Evolutionary conservation across 1,139 yeast species (phyloP).

Genomic region (Hansenula lynferdii): DNA sequence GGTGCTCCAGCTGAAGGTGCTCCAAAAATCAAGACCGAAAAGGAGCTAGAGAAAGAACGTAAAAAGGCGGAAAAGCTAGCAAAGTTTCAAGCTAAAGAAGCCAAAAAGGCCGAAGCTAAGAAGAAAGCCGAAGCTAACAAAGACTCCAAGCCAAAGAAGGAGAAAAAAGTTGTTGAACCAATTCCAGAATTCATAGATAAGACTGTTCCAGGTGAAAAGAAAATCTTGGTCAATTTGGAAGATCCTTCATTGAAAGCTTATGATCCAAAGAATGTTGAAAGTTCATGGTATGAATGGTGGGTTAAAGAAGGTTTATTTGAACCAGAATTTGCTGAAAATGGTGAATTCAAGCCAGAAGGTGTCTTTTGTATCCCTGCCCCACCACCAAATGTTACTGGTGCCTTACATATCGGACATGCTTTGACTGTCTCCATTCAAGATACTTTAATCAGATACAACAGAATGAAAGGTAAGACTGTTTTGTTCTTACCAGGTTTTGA

Average conservation of each 20-base stretch:
- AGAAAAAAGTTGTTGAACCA: constrained; percentile 69
- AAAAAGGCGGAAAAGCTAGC: constrained; percentile 97
- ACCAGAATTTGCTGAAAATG: constrained; percentile 78
- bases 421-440: constrained; percentile 95
- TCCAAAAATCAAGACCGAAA: constrained; percentile 50
- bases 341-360: constrained; percentile 77
- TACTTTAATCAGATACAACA: constrained; percentile 83
- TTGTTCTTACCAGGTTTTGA: constrained; percentile 95
- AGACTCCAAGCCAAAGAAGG: constrained; percentile 58
- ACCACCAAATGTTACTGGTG: constrained; percentile 99
- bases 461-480: constrained; percentile 97
- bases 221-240: constrained; percentile 74
- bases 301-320: constrained; percentile 78
- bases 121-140: constrained; percentile 29
- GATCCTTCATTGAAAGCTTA: constrained; percentile 94
- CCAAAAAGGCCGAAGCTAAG: constrained; percentile 53
- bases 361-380: constrained; percentile 92
- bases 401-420: constrained; percentile 98
- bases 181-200: constrained; percentile 78
- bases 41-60: constrained; percentile 85
- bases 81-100: constrained; percentile 90
- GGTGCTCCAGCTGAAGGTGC: constrained; percentile 6
- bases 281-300: constrained; percentile 99
- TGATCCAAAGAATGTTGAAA: constrained; percentile 88
- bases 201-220: constrained; percentile 89